Evolutionary conservation across 345 rosid genomes (phyloP).

Genomic region (Clarkia xantiana): DNA sequence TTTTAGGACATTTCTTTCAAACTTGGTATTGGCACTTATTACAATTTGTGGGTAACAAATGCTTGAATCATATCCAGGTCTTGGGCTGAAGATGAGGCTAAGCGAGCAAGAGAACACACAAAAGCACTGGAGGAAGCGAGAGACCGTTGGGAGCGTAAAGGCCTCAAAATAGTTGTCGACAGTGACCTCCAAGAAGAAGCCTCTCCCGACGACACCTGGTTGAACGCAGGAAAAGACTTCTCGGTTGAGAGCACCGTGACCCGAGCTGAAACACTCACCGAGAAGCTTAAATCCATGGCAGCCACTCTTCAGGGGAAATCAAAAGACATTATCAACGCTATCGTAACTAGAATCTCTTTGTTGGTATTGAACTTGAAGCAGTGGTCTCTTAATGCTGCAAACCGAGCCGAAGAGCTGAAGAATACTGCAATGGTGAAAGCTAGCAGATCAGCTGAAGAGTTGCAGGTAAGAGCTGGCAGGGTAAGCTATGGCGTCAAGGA

Average conservation of each 20-base stretch:
- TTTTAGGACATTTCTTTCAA: slow-evolving; percentile 6
- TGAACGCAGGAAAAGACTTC: slow-evolving; percentile 35
- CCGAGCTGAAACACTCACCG: slow-evolving; percentile 38
- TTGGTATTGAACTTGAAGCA: slow-evolving; percentile 32
- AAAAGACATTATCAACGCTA: slow-evolving; percentile 29
- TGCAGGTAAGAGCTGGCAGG: slow-evolving; percentile 41
- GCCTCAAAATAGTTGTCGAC: slow-evolving; percentile 72
- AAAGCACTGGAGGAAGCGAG: slow-evolving; percentile 78
- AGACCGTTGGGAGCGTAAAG: slow-evolving; percentile 74
- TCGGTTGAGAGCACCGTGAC: slow-evolving; percentile 41
- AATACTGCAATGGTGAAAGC: slow-evolving; percentile 17
- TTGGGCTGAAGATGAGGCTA: slow-evolving; percentile 96
- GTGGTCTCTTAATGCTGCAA: slow-evolving; percentile 17
- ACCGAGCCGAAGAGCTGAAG: slow-evolving; percentile 19
- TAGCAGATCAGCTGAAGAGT: slow-evolving; percentile 27
- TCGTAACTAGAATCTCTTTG: slow-evolving; percentile 28
- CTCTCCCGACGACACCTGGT: slow-evolving; percentile 41
- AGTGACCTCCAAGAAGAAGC: slow-evolving; percentile 57
- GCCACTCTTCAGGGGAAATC: slow-evolving; percentile 34
- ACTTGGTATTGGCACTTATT: slow-evolving; percentile 1
- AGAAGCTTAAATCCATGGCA: slow-evolving; percentile 50
- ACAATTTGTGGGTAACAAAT: too few species aligned
- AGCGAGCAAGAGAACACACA: slow-evolving; percentile 68
- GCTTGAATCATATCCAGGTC: slow-evolving; percentile 30
- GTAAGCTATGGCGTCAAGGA: slow-evolving; percentile 36